Base-by-base conservation (phyloP, 1,139 yeast species). In the Nematodospora anomalae region DNA sequence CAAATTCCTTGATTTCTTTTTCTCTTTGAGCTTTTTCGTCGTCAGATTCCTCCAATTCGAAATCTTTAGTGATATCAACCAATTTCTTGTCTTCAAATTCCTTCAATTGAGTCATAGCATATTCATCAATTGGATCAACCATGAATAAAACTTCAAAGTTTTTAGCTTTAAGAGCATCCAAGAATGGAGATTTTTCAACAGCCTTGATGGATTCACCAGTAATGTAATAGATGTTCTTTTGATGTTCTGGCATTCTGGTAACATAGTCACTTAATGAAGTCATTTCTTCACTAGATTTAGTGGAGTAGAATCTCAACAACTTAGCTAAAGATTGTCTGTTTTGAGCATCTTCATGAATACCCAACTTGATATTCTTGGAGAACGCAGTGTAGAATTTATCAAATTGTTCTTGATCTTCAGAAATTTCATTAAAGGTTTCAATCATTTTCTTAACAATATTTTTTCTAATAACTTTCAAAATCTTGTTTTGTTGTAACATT, bases 211-310 rank as follows among this genome's bases (percentile, higher is more conserved):
- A 82, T 78, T 94, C 98, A 83, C 98, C 99, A 65, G 98, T 92
- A 69, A 92, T 92, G 83, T 80, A 92, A 83, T 92, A 92, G 62
- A 92, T 88, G 80, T 94, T 92, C 94, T 94, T 90, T 79, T 92
- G 99, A 79, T 88, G 97, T 74, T 88, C 97, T 69, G 94, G 96
- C 99, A 92, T 92, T 76, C 98, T 88, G 55, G 97, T 92, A 51
- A 94, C 95, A 75, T 92, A 92, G 75, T 92, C 99, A 57, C 94
- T 73, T 63, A 92, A 80, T 34, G 98, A 90, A 55, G 97, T 92
- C 69, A 77, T 68, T 76, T 92, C 98, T 62, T 90, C 98, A 53
- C 79, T 63, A 47, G 97, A 84, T 78, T 90, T 92, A 64, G 98
- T 90, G 41, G 97, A 89, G 83, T 89, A 76, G 85, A 78, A 94